Percentiles rank a stretch among this genome's conserved stretches.
Evolutionary conservation across 805 yeast species (phyloP).

Genomic region (Lipomyces chichibuensis): DNA sequence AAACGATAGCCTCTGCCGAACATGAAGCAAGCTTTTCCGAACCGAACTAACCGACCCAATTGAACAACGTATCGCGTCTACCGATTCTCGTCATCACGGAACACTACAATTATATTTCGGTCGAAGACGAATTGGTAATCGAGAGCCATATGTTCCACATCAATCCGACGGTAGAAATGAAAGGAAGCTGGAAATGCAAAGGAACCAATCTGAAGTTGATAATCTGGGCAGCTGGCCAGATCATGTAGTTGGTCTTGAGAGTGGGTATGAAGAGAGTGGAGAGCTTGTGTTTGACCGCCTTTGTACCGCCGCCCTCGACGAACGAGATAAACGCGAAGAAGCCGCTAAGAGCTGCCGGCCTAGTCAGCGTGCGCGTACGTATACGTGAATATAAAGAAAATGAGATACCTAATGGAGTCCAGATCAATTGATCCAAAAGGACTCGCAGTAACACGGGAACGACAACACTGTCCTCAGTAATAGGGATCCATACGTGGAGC

Average conservation of each 20-base stretch:
- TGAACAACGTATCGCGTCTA: background rate
- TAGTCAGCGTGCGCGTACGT: background rate
- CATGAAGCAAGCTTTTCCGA: slow-evolving; percentile 1
- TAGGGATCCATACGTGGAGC: slow-evolving; percentile 66
- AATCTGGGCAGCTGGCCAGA: slow-evolving; percentile 90
- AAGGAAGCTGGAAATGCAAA: slow-evolving; percentile 82
- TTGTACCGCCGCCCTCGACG: slow-evolving; percentile 71
- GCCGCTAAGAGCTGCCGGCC: slow-evolving; percentile 56
- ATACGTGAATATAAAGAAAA: slow-evolving; percentile 36
- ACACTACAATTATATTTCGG: background rate
- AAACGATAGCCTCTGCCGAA: background rate
- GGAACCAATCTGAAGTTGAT: slow-evolving; percentile 79
- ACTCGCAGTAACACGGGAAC: slow-evolving; percentile 80
- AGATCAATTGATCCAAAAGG: slow-evolving; percentile 83
- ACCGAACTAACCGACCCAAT: background rate
- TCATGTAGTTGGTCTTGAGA: slow-evolving; percentile 71
- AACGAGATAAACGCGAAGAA: slow-evolving; percentile 85
- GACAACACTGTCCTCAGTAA: slow-evolving; percentile 72
- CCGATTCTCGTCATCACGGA: background rate
- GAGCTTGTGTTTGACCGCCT: slow-evolving; percentile 66
- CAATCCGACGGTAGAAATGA: slow-evolving; percentile 83
- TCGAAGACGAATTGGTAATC: slow-evolving; percentile 61
- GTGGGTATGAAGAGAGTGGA: slow-evolving; percentile 63
- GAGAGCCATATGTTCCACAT: slow-evolving; percentile 94
- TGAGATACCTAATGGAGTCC: slow-evolving; percentile 65